Conservation (phyloP, 495 filamentous ascomycete genomes). For the Endocarpon pusillum region DNA sequence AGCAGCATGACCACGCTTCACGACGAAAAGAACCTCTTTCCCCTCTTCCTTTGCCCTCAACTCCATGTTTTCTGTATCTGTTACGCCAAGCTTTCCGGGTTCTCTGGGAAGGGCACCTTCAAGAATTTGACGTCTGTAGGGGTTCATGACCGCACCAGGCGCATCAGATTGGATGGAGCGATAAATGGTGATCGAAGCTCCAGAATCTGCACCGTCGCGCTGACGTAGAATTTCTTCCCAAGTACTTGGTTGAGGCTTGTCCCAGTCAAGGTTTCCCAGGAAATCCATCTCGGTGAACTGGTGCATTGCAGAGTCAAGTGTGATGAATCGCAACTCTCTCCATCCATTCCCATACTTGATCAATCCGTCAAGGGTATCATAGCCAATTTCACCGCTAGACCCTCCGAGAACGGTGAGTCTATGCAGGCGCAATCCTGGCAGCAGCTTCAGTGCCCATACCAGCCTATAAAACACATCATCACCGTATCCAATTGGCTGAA, state of each 20-base stretch:
- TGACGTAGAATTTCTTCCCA: slow-evolving; percentile 5
- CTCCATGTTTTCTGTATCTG: neutral
- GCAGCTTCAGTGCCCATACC: slow-evolving; percentile 10
- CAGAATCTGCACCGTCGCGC: slow-evolving; percentile 6
- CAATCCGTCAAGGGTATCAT: slow-evolving; percentile 12
- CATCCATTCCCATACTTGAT: slow-evolving; percentile 11
- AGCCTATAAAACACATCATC: slow-evolving; percentile 8
- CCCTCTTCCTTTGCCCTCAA: slow-evolving; percentile 1
- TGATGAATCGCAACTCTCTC: slow-evolving; percentile 11
- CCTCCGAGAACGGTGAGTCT: slow-evolving; percentile 10
- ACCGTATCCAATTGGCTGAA: neutral
- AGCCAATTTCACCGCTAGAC: slow-evolving; percentile 1
- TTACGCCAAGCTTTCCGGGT: neutral
- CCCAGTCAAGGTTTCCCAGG: slow-evolving; percentile 2
- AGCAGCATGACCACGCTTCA: slow-evolving; percentile 8
- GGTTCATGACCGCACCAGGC: slow-evolving; percentile 5
- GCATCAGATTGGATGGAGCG: slow-evolving; percentile 4
- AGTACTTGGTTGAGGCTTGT: slow-evolving; percentile 7
- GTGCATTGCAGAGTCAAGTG: slow-evolving; percentile 10
- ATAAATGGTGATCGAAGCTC: slow-evolving; percentile 7
- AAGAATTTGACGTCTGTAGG: slow-evolving; percentile 4
- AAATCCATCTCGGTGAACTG: slow-evolving; percentile 7
- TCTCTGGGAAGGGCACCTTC: slow-evolving; percentile 2
- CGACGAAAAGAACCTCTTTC: slow-evolving; percentile 11
- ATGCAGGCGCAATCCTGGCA: slow-evolving; percentile 9